These are phyloP conservation scores for Conticribra guillardii DNA, from an alignment of 108 stramenopile genomes.

Conservation along the genomic window DNA sequence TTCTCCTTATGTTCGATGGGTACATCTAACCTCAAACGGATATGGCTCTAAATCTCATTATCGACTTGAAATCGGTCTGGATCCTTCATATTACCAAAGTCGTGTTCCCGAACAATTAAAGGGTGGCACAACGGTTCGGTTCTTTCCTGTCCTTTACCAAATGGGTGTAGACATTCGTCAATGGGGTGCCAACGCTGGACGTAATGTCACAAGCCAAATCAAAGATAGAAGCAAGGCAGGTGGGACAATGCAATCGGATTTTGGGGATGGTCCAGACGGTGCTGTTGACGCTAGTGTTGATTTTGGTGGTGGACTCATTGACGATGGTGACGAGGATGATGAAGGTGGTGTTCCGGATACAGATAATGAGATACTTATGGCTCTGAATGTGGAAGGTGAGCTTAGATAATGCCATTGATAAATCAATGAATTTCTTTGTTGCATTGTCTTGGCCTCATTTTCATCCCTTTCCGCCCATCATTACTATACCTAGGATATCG, in stretches of 20 bases:
- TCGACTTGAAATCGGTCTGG: constrained; percentile 69
- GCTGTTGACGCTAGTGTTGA: constrained; percentile 24
- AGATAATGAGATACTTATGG: constrained; percentile 78
- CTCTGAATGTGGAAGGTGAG: constrained; percentile 71
- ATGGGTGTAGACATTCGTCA: constrained; percentile 93
- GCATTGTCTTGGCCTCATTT: no score
- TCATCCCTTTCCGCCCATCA: no score
- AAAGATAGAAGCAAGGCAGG: constrained; percentile 49
- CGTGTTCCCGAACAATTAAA: constrained; percentile 71
- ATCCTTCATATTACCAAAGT: constrained; percentile 62
- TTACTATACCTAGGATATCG: no score
- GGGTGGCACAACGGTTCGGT: constrained; percentile 63
- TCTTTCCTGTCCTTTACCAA: constrained; percentile 85
- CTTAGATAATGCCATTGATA: no score
- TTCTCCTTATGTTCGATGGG: constrained; percentile 75
- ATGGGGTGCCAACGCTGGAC: constrained; percentile 78
- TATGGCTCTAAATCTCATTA: constrained; percentile 49
- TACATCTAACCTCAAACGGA: constrained; percentile 31
- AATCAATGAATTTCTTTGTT: no score
- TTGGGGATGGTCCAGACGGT: constrained; percentile 7
- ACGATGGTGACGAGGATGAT: constrained; percentile 71
- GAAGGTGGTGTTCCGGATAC: constrained; percentile 82
- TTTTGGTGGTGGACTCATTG: constrained; percentile 47
- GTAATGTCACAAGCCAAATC: constrained; percentile 56
- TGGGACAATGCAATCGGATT: constrained; percentile 3